phyloP scores from a whole-genome alignment of 2,329 filamentous ascomycete species.

The Aspergillus floridensis region DNA sequence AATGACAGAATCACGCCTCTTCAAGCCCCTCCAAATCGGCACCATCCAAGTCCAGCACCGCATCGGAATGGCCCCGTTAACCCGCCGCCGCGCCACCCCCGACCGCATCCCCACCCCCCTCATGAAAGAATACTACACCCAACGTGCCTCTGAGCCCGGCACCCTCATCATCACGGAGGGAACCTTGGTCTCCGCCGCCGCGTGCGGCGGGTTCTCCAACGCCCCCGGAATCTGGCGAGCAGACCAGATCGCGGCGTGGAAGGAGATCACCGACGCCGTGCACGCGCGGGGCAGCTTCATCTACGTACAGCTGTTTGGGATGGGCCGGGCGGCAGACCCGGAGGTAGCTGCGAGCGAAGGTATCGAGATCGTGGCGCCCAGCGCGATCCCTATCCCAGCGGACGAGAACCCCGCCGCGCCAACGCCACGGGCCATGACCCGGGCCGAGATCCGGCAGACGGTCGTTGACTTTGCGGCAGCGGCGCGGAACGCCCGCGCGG shows the following conservation, averaged over 20 bases:
- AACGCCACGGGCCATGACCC: conserved; percentile 19
- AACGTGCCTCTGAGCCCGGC: not conserved
- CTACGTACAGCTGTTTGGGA: not conserved
- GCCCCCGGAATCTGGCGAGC: conserved; percentile 31
- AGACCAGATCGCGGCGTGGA: conserved; percentile 33
- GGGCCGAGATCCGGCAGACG: conserved; percentile 41
- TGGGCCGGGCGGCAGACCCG: conserved; percentile 2
- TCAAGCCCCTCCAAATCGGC: conserved; percentile 40
- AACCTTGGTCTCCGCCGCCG: not conserved
- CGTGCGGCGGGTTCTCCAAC: conserved; percentile 28
- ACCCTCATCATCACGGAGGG: not conserved
- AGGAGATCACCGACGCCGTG: conserved; percentile 31
- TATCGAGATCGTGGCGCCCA: not conserved
- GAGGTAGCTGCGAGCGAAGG: not conserved
- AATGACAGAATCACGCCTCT: not conserved
- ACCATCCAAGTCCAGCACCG: conserved; percentile 37
- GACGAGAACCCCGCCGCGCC: conserved; percentile 16
- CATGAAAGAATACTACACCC: conserved; percentile 12
- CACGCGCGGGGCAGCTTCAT: conserved; percentile 25
- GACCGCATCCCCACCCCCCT: conserved; percentile 44
- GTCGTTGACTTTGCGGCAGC: conserved; percentile 42
- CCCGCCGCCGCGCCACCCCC: conserved; percentile 48
- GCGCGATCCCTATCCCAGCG: not conserved
- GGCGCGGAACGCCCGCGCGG: conserved; percentile 50
- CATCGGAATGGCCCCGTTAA: conserved; percentile 55